A percentile compares a stretch with the other conserved stretches of the same genome.
Conservation (phyloP, 257 asterid genomes). For the Rehmannia glutinosa region DNA sequence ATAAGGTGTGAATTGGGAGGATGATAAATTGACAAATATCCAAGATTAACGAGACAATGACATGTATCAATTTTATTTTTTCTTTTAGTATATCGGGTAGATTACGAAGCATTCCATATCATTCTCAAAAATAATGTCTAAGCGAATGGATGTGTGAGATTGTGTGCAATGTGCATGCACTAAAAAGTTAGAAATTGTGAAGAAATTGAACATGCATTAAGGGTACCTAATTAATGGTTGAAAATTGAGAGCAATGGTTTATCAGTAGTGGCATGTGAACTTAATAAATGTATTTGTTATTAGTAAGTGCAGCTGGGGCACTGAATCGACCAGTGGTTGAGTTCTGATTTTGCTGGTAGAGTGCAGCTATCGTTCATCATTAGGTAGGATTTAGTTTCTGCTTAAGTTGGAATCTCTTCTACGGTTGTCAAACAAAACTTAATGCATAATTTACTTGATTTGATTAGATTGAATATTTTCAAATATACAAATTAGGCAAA, state of each 20-base stretch:
- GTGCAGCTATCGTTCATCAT: background rate
- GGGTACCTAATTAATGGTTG: slow-evolving; percentile 10
- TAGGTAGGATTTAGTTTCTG: background rate
- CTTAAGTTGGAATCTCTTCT: background rate
- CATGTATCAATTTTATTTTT: too few relatives aligned
- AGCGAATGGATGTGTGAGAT: background rate
- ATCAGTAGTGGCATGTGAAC: slow-evolving; percentile 13
- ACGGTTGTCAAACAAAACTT: background rate
- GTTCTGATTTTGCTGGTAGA: slow-evolving; percentile 11
- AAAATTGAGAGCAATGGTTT: background rate
- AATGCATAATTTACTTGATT: too few relatives aligned
- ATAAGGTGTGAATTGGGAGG: too few relatives aligned
- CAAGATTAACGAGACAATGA: too few relatives aligned
- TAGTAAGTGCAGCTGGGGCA: background rate
- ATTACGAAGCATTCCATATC: too few relatives aligned
- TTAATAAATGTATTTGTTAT: slow-evolving; percentile 17
- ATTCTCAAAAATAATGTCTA: too few relatives aligned
- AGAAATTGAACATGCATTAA: background rate
- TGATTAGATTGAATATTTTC: too few relatives aligned
- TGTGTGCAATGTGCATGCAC: background rate
- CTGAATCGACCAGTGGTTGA: slow-evolving; percentile 7
- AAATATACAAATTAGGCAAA: too few relatives aligned
- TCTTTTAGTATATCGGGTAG: too few relatives aligned
- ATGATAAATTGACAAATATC: too few relatives aligned
- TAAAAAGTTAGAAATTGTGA: too few relatives aligned